Evolutionary conservation across 176 grass and related monocot species (phyloP), one percentile per base, ranked within the genome.

Genomic region (Triticum aestivum): DNA sequence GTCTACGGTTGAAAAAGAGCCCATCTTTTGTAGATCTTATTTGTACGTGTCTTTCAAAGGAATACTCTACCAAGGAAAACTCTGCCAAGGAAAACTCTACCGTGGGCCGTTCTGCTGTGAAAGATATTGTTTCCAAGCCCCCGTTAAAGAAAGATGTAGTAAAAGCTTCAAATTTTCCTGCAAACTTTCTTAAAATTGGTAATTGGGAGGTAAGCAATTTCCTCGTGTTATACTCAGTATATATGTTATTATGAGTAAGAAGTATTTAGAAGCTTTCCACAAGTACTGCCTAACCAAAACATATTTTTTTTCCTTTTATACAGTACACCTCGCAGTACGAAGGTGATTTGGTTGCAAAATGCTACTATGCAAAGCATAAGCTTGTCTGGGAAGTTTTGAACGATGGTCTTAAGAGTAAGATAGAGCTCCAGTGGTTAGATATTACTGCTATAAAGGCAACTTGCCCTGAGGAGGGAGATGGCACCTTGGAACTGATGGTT

Each of bases 161-260:
- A 12, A 98, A 98, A 92, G 94, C 96, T 85, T 91, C 96, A 49
- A 94, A 96, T 58, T 98, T 98, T 90, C 79, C 85, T 38, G 88
- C 83, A 52, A 69, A 75, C 81, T 37, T 88, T 81, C 86, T 98
- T 75, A 93, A 84, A 78, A 98, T 98, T 78, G 97, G 97, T 51
- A 85, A 33, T 79, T 98, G 97, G 94, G 88, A 94, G 93, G 97
- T 98, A 87, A 89, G 24, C 35, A 63, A 39, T 70, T 79, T 77
- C 9, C 6, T 72, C 41, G 18, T 84, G 17, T 54, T 21, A 68
- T 30, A 62, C 61, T 62, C 61, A 9, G 54, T 62, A 11, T 62
- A 84, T 38, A 71, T 54, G 10, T 54, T 78, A 71, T 10, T 30
- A 17, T 41, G 2, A 42, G 29, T 12, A 21, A 41, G 27, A 39